These are phyloP conservation scores for Pouteria glomerata DNA, from an alignment of 148 eudicot species.

Conservation along the genomic window DNA sequence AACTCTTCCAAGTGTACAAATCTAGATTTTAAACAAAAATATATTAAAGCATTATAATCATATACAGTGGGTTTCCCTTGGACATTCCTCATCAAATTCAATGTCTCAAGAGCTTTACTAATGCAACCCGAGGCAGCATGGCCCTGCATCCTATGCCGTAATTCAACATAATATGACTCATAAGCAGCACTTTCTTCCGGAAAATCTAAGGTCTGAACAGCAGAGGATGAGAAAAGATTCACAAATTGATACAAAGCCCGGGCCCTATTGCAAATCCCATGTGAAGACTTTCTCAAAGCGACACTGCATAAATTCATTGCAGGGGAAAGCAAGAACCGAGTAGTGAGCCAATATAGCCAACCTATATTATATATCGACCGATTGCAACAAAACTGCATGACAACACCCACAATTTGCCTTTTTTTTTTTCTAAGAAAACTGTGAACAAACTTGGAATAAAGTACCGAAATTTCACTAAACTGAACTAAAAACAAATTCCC, in stretches of 20 bases:
- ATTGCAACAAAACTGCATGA: background rate
- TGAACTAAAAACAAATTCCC: too few relatives aligned
- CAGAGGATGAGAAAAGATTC: conserved; percentile 24
- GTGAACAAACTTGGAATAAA: too few relatives aligned
- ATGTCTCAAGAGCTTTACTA: conserved; percentile 30
- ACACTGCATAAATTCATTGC: conserved; percentile 5
- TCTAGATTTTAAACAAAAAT: conserved; percentile 36
- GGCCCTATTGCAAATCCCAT: conserved; percentile 4
- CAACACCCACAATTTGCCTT: background rate
- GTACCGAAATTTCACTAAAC: too few relatives aligned
- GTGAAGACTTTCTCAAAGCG: background rate
- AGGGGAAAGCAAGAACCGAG: background rate
- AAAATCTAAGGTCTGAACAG: conserved; percentile 15
- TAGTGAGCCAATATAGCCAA: background rate
- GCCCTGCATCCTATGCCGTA: conserved; percentile 31
- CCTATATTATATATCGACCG: background rate
- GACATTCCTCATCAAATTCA: conserved; percentile 29
- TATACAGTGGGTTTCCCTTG: conserved; percentile 36
- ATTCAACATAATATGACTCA: conserved; percentile 18
- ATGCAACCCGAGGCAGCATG: conserved; percentile 42
- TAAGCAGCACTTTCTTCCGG: conserved; percentile 12
- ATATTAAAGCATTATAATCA: conserved; percentile 50
- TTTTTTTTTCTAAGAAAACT: background rate
- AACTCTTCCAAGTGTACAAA: conserved; percentile 29
- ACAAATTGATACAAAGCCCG: conserved; percentile 9